These are phyloP conservation scores for Phialophora macrospora DNA, from an alignment of 2,329 filamentous ascomycete genomes.

Conservation along the genomic window DNA sequence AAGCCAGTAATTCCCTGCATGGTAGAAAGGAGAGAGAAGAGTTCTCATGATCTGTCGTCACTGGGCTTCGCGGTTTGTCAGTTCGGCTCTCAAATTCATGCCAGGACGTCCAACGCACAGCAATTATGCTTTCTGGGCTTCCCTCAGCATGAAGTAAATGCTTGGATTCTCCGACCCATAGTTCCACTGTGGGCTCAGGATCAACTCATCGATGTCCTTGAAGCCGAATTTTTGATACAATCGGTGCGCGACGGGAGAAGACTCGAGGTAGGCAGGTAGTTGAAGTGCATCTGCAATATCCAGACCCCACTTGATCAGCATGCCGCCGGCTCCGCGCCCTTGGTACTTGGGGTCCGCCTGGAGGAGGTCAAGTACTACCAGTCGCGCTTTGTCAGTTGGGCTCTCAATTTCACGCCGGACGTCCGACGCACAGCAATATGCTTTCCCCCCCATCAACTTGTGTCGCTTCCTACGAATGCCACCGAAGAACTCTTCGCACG, in stretches of 20 bases:
- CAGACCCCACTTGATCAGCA: constrained; percentile 50
- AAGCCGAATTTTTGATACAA: constrained; percentile 58
- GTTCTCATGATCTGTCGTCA: too few species aligned
- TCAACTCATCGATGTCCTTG: constrained; percentile 34
- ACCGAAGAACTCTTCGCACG: constrained; percentile 54
- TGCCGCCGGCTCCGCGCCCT: constrained; percentile 50
- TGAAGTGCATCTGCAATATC: constrained; percentile 43
- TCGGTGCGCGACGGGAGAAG: constrained; percentile 49
- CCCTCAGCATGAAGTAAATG: constrained; percentile 27
- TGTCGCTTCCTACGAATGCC: constrained; percentile 52
- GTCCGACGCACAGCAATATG: constrained; percentile 49
- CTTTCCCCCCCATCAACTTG: constrained; percentile 48
- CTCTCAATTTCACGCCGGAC: background rate
- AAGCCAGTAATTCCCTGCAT: too few species aligned
- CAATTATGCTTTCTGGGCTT: constrained; percentile 45
- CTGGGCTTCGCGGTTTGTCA: constrained; percentile 38
- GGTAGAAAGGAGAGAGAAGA: too few species aligned
- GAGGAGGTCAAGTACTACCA: constrained; percentile 55
- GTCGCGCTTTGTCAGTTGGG: constrained; percentile 41
- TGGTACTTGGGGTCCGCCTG: constrained; percentile 43
- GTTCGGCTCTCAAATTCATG: background rate
- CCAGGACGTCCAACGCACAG: constrained; percentile 44
- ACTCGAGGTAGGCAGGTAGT: constrained; percentile 56
- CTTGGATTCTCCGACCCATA: constrained; percentile 20
- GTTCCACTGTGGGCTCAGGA: constrained; percentile 23